These are phyloP conservation scores for Ophiocordyceps sinensis DNA, from an alignment of 2,329 filamentous ascomycete species.

Conservation along the genomic window DNA sequence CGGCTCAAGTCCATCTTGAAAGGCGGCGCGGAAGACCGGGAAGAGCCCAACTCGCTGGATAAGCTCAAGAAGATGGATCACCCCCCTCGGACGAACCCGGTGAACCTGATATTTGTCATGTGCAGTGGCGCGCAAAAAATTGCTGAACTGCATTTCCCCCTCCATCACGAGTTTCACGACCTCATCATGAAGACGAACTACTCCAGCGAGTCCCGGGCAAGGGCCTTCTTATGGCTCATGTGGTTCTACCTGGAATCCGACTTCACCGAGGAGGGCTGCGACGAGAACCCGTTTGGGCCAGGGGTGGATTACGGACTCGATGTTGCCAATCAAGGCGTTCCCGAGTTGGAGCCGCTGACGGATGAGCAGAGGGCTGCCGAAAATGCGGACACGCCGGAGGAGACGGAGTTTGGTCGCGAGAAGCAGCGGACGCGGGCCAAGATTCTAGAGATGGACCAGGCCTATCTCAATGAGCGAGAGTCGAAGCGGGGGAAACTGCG, in stretches of 20 bases:
- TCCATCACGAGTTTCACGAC: constrained; percentile 83
- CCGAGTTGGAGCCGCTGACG: constrained; percentile 49
- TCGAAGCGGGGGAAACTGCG: constrained; percentile 37
- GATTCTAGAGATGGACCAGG: constrained; percentile 63
- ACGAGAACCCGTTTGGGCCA: constrained; percentile 78
- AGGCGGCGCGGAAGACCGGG: constrained; percentile 78
- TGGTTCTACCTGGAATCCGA: constrained; percentile 98
- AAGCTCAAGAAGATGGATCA: constrained; percentile 55
- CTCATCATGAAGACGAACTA: constrained; percentile 82
- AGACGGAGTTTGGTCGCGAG: constrained; percentile 54
- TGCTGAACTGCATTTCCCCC: constrained; percentile 81
- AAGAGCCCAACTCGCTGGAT: constrained; percentile 71
- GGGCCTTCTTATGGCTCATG: constrained; percentile 91
- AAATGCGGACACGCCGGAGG: constrained; percentile 60
- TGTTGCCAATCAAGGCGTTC: constrained; percentile 55
- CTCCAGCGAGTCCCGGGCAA: constrained; percentile 69
- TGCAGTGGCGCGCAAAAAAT: constrained; percentile 82
- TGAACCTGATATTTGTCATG: constrained; percentile 93
- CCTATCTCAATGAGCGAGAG: constrained; percentile 47
- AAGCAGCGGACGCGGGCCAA: constrained; percentile 63
- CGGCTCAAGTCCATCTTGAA: constrained; percentile 94
- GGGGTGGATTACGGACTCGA: constrained; percentile 51
- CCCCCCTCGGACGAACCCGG: constrained; percentile 74
- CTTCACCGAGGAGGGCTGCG: constrained; percentile 74
- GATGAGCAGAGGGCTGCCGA: constrained; percentile 51